A percentile compares a stretch with the other conserved stretches of the same genome.
Evolutionary conservation across 768 basidiomycete species (phyloP).

Genomic region (Lentinula lateritia): DNA sequence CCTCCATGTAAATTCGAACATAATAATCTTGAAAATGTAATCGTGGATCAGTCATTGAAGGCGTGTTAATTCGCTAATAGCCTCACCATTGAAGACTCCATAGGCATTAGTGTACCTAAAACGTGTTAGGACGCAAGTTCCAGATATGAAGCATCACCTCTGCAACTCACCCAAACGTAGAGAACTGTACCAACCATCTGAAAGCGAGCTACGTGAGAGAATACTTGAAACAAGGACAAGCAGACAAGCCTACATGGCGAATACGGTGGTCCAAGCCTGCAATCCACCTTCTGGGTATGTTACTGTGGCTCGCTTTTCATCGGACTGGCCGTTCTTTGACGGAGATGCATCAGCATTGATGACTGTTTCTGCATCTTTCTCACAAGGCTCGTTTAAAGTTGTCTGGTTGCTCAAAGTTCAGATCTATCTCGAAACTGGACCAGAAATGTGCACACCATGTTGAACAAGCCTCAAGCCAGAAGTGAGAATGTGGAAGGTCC

Average conservation of each 20-base stretch:
- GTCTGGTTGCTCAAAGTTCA: background rate
- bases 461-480: background rate
- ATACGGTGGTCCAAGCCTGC: background rate
- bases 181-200: slow-evolving; percentile 1
- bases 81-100: background rate
- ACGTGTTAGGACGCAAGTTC: background rate
- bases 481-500: background rate
- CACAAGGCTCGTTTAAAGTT: background rate
- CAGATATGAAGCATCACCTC: background rate
- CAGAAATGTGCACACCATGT: background rate
- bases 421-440: background rate
- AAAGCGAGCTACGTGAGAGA: background rate
- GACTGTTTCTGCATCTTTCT: background rate
- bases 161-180: background rate
- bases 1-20: slow-evolving; percentile 3
- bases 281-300: background rate
- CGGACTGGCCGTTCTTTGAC: background rate
- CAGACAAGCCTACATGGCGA: background rate
- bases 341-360: background rate
- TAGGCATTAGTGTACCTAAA: slow-evolving; percentile 2
- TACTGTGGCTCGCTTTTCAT: background rate
- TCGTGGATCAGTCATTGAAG: background rate
- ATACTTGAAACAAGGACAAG: background rate
- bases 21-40: background rate
- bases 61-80: too few species aligned